These are phyloP conservation scores for Diplodia mutila DNA, from an alignment of 2,329 filamentous ascomycete genomes.

Conservation along the genomic window DNA sequence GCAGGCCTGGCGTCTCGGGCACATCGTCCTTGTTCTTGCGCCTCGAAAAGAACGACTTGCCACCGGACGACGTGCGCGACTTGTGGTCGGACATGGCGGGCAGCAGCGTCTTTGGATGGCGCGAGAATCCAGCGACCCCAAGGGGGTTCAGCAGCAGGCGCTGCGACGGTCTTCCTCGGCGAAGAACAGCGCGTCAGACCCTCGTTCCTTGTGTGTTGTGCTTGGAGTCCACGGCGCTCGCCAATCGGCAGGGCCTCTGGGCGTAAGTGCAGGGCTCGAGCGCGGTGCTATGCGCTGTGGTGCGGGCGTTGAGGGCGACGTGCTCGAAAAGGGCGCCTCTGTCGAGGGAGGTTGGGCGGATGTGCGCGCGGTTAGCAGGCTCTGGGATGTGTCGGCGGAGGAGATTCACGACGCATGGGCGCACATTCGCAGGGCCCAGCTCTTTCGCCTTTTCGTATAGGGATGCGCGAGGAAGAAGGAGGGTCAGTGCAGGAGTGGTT, in stretches of 20 bases:
- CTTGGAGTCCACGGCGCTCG: slow-evolving; percentile 8
- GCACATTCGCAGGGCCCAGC: slow-evolving; percentile 13
- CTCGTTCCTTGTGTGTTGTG: not conserved
- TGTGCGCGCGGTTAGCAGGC: slow-evolving; percentile 7
- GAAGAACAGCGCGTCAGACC: slow-evolving; percentile 9
- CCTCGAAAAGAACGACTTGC: slow-evolving; percentile 85
- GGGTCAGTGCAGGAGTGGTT: slow-evolving; percentile 22
- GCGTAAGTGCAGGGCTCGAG: slow-evolving; percentile 17
- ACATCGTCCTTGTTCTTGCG: slow-evolving; percentile 71
- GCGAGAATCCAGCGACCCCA: slow-evolving; percentile 7
- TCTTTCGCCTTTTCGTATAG: slow-evolving; percentile 22
- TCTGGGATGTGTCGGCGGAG: not conserved
- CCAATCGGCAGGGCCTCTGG: slow-evolving; percentile 14
- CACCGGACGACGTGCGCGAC: slow-evolving; percentile 78
- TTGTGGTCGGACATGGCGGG: slow-evolving; percentile 63
- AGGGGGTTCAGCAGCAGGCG: slow-evolving; percentile 15
- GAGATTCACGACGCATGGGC: slow-evolving; percentile 16
- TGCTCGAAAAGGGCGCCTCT: slow-evolving; percentile 13
- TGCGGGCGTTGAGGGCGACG: slow-evolving; percentile 15
- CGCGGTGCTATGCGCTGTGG: slow-evolving; percentile 11
- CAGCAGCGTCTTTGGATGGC: not conserved
- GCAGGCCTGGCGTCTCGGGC: slow-evolving; percentile 62
- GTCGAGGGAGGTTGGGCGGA: not conserved
- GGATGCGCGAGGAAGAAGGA: slow-evolving; percentile 17
- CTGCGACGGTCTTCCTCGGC: slow-evolving; percentile 3